phyloP scores from a whole-genome alignment of 495 filamentous ascomycete species.

The Cercophora scortea region DNA sequence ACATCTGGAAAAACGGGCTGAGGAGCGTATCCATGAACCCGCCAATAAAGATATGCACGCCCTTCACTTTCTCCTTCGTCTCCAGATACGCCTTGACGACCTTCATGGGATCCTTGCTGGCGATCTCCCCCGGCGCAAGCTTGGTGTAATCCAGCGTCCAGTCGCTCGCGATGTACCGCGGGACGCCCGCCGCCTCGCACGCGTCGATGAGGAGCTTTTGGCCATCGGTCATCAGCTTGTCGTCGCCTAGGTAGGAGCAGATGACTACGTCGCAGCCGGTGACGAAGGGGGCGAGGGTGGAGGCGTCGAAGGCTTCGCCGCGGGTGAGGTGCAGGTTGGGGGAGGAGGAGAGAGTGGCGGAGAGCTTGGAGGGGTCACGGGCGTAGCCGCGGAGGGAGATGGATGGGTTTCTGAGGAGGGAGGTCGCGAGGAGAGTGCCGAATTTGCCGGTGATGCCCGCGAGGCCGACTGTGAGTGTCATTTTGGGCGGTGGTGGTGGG shows the following conservation, averaged over 20 bases:
- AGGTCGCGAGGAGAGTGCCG: not conserved
- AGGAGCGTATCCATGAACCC: conserved; percentile 23
- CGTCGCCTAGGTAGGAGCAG: conserved; percentile 36
- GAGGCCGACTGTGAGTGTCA: conserved; percentile 1
- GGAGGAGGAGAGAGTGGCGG: not conserved
- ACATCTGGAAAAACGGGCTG: conserved; percentile 11
- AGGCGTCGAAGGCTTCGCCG: not conserved
- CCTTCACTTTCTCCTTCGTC: conserved; percentile 27
- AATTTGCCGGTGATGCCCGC: conserved; percentile 6
- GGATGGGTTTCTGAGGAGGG: not conserved
- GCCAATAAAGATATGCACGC: conserved; percentile 27
- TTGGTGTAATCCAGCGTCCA: conserved; percentile 34
- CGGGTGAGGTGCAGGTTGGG: not conserved
- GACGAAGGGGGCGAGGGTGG: not conserved
- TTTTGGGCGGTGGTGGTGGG: not conserved
- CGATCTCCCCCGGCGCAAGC: conserved; percentile 28
- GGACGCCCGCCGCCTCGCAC: conserved; percentile 28
- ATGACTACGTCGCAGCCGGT: conserved; percentile 20
- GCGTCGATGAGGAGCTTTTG: conserved; percentile 39
- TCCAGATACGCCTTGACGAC: conserved; percentile 35
- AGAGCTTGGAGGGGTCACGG: conserved; percentile 1
- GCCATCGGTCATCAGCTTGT: conserved; percentile 35
- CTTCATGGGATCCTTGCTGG: conserved; percentile 38
- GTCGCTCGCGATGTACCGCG: conserved; percentile 38
- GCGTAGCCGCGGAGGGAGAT: not conserved